Evolutionary conservation across 1,139 yeast genomes (phyloP).

Genomic region (Scheffersomyces parashehatae): DNA sequence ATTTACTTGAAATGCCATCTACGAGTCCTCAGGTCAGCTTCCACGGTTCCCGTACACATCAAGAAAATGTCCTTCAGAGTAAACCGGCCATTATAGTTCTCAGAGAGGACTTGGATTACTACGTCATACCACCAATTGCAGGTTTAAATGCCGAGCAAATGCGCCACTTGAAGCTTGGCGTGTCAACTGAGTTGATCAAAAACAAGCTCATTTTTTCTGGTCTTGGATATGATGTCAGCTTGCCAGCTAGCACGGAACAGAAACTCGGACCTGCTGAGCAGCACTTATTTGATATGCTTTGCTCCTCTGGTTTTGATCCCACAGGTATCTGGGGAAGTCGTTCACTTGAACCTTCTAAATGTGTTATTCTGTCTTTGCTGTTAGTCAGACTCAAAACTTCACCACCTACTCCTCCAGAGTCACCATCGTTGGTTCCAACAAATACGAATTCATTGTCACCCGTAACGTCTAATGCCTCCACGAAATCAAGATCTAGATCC

Average conservation of each 20-base stretch:
- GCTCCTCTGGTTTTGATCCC: slow-evolving; percentile 78
- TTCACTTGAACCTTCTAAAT: slow-evolving; percentile 78
- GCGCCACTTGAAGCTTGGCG: slow-evolving; percentile 65
- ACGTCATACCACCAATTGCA: slow-evolving; percentile 74
- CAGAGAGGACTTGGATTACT: slow-evolving; percentile 92
- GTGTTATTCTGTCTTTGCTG: slow-evolving; percentile 83
- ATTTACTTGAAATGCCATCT: slow-evolving; percentile 29
- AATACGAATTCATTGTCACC: slow-evolving; percentile 10
- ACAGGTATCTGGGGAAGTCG: slow-evolving; percentile 86
- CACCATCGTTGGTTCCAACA: slow-evolving; percentile 48
- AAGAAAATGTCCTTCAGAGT: slow-evolving; percentile 59
- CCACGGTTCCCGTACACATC: slow-evolving; percentile 16
- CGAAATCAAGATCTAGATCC: slow-evolving; percentile 49
- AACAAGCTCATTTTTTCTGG: slow-evolving; percentile 76
- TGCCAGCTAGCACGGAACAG: slow-evolving; percentile 34
- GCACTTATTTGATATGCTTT: slow-evolving; percentile 91
- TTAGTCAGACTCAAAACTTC: slow-evolving; percentile 58
- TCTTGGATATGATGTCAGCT: slow-evolving; percentile 43
- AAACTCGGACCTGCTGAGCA: slow-evolving; percentile 89
- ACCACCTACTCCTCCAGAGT: slow-evolving; percentile 43
- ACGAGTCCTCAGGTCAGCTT: slow-evolving; percentile 25
- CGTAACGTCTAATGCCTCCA: slow-evolving; percentile 41
- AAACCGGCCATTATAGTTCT: slow-evolving; percentile 92
- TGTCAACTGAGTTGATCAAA: slow-evolving; percentile 53
- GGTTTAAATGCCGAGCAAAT: slow-evolving; percentile 55